phyloP scores from a whole-genome alignment of 352 stramenopile species.

The Phytophthora aleatoria region DNA sequence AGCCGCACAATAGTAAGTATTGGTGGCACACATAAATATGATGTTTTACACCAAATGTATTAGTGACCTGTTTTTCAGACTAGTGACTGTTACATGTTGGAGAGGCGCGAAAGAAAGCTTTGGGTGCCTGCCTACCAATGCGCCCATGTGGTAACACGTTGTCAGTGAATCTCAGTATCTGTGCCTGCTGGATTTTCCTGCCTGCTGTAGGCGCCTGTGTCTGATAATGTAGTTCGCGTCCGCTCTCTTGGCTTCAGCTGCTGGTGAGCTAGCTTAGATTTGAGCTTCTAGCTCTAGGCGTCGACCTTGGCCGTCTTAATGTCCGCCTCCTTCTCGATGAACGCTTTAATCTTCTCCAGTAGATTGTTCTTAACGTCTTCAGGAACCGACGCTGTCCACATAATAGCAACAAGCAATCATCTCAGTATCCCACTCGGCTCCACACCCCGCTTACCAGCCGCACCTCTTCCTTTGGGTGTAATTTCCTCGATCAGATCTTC shows the following conservation, averaged over 20 bases:
- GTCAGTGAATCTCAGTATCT: constrained; percentile 14
- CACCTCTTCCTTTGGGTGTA: constrained; percentile 86
- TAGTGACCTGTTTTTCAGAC: neutral
- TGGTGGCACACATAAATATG: constrained; percentile 1
- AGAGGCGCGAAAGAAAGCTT: constrained; percentile 5
- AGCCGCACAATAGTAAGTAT: neutral
- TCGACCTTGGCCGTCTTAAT: constrained; percentile 1
- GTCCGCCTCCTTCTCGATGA: constrained; percentile 78
- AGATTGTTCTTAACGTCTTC: constrained; percentile 91
- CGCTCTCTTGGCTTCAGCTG: constrained; percentile 12
- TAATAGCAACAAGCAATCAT: constrained; percentile 1
- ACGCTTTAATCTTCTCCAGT: constrained; percentile 91
- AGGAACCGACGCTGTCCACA: constrained; percentile 71
- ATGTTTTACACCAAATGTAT: neutral
- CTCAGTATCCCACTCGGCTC: constrained; percentile 8
- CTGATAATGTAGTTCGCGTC: constrained; percentile 23
- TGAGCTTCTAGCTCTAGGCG: constrained; percentile 1
- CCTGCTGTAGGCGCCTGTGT: constrained; percentile 17
- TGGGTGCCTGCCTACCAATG: neutral
- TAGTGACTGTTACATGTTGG: constrained; percentile 2
- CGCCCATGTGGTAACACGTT: constrained; percentile 14
- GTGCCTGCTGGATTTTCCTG: constrained; percentile 26
- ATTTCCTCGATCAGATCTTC: constrained; percentile 94
- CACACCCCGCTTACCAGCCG: constrained; percentile 2
- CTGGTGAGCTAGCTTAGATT: neutral